Percentiles rank a stretch among this genome's conserved stretches.
Evolutionary conservation across 768 basidiomycete genomes (phyloP).

Genomic region (Butyriboletus loyo): DNA sequence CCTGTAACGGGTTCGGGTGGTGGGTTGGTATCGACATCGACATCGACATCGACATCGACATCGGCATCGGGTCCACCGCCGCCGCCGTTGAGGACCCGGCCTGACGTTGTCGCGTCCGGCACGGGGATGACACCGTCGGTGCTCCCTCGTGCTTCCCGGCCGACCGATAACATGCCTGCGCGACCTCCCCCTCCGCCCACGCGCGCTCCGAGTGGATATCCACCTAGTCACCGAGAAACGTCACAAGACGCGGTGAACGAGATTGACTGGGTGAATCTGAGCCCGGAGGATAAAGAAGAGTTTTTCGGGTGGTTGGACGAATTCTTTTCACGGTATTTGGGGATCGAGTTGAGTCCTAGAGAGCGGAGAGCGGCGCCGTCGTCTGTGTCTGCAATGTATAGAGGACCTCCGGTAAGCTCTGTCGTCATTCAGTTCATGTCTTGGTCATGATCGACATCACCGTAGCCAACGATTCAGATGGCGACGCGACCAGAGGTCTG

Average conservation of each 20-base stretch:
- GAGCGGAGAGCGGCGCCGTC: neutral
- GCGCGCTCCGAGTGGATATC: conserved; percentile 26
- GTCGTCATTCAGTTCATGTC: neutral
- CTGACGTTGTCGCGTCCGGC: conserved; percentile 6
- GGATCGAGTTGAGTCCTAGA: conserved; percentile 22
- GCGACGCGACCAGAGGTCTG: conserved; percentile 19
- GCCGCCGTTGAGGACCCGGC: conserved; percentile 34
- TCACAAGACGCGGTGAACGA: conserved; percentile 5
- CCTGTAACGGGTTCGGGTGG: conserved; percentile 17
- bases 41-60: too few species aligned
- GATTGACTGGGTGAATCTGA: conserved; percentile 72
- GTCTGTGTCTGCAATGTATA: neutral
- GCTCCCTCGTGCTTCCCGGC: conserved; percentile 14
- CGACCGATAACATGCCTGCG: conserved; percentile 7
- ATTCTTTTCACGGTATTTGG: conserved; percentile 57
- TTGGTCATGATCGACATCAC: neutral
- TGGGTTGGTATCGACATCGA: neutral
- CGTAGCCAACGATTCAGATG: conserved; percentile 23
- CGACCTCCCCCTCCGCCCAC: conserved; percentile 26
- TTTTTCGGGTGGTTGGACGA: conserved; percentile 84
- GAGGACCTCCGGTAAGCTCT: conserved; percentile 19
- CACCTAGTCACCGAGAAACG: conserved; percentile 9
- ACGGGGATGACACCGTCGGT: conserved; percentile 8
- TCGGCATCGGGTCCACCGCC: too few species aligned
- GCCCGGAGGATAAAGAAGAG: conserved; percentile 60